Evolutionary conservation across 257 asterid genomes (phyloP).

Genomic region (Solanum infundibuliforme): DNA sequence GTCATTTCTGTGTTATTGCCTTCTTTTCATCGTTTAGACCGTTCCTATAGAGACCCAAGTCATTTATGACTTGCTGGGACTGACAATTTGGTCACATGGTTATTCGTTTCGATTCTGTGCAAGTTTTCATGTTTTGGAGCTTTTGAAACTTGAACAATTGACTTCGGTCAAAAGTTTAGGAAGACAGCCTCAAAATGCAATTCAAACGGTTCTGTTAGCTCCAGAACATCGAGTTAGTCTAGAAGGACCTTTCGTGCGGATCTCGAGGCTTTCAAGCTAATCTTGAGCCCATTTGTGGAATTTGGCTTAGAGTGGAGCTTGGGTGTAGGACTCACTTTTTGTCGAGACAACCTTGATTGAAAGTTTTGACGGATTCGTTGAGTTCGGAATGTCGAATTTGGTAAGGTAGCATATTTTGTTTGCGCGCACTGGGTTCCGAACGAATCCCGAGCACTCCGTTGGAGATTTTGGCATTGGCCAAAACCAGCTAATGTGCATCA

Average conservation of each 20-base stretch:
- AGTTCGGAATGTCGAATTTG: neutral
- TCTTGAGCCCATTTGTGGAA: neutral
- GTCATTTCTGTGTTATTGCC: neutral
- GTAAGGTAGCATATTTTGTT: neutral
- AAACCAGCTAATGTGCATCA: neutral
- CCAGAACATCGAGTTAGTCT: neutral
- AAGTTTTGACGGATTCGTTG: no score
- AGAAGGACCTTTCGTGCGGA: neutral
- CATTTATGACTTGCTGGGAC: neutral
- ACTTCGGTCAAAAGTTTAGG: neutral
- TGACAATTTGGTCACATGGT: neutral
- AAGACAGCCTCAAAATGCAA: neutral
- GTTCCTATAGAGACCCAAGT: neutral
- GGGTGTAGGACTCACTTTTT: neutral
- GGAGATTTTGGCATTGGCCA: neutral
- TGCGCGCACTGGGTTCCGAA: neutral
- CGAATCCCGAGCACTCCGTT: neutral
- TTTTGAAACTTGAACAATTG: neutral
- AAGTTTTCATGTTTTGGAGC: neutral
- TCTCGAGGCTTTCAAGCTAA: neutral
- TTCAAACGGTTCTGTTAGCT: neutral
- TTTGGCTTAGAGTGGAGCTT: neutral
- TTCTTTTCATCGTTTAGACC: neutral
- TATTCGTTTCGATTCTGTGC: no score
- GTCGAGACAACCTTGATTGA: neutral